phyloP scores from a whole-genome alignment of 768 basidiomycete genomes.

The Cytidiella melzeri region DNA sequence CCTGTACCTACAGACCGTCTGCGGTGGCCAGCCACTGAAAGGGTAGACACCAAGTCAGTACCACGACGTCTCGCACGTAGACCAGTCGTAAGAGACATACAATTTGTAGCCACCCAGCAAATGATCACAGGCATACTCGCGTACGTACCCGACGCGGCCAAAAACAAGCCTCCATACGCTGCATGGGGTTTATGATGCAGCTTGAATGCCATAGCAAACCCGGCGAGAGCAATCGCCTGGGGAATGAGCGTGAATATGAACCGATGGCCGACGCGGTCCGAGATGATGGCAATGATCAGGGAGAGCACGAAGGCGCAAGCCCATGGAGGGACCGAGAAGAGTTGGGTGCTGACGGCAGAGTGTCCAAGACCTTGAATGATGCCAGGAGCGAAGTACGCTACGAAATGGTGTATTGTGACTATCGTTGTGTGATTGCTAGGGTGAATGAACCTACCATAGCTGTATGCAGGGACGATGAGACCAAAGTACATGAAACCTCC shows the following conservation, averaged over 20 bases:
- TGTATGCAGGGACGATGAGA: conserved; percentile 23
- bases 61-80: background rate
- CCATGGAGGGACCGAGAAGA: conserved; percentile 24
- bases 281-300: conserved; percentile 14
- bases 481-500: conserved; percentile 29
- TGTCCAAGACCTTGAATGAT: conserved; percentile 15
- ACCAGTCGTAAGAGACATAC: conserved; percentile 10
- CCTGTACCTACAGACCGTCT: conserved; percentile 16
- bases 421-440: background rate
- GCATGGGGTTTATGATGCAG: conserved; percentile 13
- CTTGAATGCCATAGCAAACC: conserved; percentile 15
- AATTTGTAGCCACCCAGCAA: conserved; percentile 19
- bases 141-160: conserved; percentile 16
- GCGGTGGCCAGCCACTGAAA: conserved; percentile 15
- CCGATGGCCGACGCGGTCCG: conserved; percentile 15
- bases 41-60: background rate
- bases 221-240: conserved; percentile 10
- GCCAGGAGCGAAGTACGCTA: conserved; percentile 17
- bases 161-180: conserved; percentile 17
- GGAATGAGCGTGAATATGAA: conserved; percentile 18
- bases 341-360: conserved; percentile 16
- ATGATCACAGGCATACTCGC: conserved; percentile 18
- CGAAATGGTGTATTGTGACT: background rate
- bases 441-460: conserved; percentile 18
- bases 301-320: conserved; percentile 17